A percentile compares a stretch with the other conserved stretches of the same genome.
These are phyloP conservation scores for Pestalotiopsis sp. DNA, from an alignment of 2,329 filamentous ascomycete species.

Conservation along the genomic window DNA sequence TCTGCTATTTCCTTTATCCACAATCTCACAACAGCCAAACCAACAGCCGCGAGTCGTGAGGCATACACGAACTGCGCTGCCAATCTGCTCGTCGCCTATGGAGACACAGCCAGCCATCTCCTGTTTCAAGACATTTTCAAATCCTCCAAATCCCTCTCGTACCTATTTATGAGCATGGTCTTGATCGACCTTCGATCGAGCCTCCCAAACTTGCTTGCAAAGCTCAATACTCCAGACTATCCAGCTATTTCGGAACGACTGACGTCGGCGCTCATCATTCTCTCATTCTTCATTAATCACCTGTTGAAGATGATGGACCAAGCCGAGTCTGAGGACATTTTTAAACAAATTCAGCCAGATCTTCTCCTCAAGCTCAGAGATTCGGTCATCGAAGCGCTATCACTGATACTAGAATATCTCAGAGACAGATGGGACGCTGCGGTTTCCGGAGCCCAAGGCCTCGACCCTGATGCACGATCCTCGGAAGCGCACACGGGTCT, in stretches of 20 bases:
- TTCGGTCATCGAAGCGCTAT: conserved; percentile 64
- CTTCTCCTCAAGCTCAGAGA: conserved; percentile 63
- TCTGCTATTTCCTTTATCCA: conserved; percentile 50
- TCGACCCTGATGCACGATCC: conserved; percentile 59
- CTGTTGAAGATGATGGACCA: conserved; percentile 56
- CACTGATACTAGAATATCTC: conserved; percentile 65
- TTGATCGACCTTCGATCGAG: conserved; percentile 68
- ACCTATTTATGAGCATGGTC: conserved; percentile 65
- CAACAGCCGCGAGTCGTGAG: conserved; percentile 55
- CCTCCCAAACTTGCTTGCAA: conserved; percentile 59
- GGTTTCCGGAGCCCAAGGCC: conserved; percentile 61
- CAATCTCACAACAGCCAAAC: conserved; percentile 55
- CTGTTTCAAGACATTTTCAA: conserved; percentile 53
- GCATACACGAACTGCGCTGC: conserved; percentile 64
- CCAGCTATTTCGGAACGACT: conserved; percentile 53
- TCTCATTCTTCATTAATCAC: conserved; percentile 62
- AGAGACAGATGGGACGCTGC: conserved; percentile 72
- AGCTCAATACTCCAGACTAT: conserved; percentile 60
- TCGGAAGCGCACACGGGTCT: conserved; percentile 45
- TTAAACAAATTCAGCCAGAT: conserved; percentile 56
- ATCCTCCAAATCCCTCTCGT: conserved; percentile 58
- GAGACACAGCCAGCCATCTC: conserved; percentile 43
- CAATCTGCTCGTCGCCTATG: conserved; percentile 59
- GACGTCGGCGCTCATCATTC: conserved; percentile 63
- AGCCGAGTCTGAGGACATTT: conserved; percentile 19